Evolutionary conservation across 805 yeast genomes (phyloP).

Genomic region (Phaffomyces thermotolerans): DNA sequence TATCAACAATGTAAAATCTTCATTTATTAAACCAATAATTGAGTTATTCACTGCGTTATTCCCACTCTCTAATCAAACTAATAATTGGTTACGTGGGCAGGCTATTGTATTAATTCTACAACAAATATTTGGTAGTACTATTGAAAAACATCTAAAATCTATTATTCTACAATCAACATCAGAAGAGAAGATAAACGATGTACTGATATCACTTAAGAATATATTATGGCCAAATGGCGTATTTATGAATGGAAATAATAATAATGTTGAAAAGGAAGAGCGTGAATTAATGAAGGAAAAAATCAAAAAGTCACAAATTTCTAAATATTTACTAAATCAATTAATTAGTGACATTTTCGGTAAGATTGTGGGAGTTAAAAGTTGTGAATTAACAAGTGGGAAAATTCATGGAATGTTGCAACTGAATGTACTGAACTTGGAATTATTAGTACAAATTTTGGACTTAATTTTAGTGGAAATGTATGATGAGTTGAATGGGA

Average conservation of each 20-base stretch:
- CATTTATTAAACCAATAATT: slow-evolving; percentile 76
- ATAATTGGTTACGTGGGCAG: slow-evolving; percentile 77
- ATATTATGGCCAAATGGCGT: slow-evolving; percentile 48
- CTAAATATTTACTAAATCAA: slow-evolving; percentile 46
- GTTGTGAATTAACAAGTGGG: slow-evolving; percentile 55
- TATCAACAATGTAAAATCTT: slow-evolving; percentile 7
- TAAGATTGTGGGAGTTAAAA: slow-evolving; percentile 63
- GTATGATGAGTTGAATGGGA: slow-evolving; percentile 16
- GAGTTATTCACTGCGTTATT: slow-evolving; percentile 68
- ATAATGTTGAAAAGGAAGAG: slow-evolving; percentile 28
- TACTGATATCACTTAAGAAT: slow-evolving; percentile 25
- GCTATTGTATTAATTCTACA: slow-evolving; percentile 77
- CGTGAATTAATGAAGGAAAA: slow-evolving; percentile 46
- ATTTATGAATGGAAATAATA: slow-evolving; percentile 26
- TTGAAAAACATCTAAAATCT: slow-evolving; percentile 49
- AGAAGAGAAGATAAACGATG: slow-evolving; percentile 40
- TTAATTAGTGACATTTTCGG: slow-evolving; percentile 61
- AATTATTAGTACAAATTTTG: slow-evolving; percentile 49
- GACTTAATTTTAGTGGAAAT: slow-evolving; percentile 47
- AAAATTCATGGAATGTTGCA: slow-evolving; percentile 63
- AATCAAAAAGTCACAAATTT: slow-evolving; percentile 47
- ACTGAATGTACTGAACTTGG: slow-evolving; percentile 61
- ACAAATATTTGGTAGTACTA: slow-evolving; percentile 80
- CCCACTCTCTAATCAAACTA: slow-evolving; percentile 47
- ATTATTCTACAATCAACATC: slow-evolving; percentile 33